Base-by-base conservation (phyloP, 108 stramenopile species). In the Halocafeteria seosinensis region DNA sequence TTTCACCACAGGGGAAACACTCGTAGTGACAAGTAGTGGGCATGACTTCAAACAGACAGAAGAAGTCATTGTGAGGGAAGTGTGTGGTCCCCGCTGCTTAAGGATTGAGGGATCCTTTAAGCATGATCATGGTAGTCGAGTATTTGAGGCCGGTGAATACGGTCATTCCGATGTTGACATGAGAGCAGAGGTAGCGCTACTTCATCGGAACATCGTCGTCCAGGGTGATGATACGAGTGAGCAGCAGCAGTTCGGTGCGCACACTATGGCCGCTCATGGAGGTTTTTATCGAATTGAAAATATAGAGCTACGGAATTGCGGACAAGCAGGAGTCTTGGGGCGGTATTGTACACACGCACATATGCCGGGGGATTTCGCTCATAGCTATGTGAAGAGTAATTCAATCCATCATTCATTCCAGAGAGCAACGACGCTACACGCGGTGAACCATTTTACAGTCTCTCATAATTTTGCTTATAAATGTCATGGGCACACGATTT, bases 261-360 rank as follows among this genome's bases (percentile, higher is more conserved):
- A 74, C 50, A 70, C 53, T 38, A 51, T 74, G 28, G 38, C 52
- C 31, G 33, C 24, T 25, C 37, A 55, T 34, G 4, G 69, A 13
- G 50, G 58, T 32, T 62, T 68, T 24, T 67, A 34, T 36, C 62
- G 69, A 13, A 21, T 74, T 9, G 2, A 2, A 1, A 57, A 74
- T 63, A 34, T 64, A 12, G 73, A 74, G 61, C 34, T 70, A 8
- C 34, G 61, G 31, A 17, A 38, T 25, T 38, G 21, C 17, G 73
- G 73, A 1, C 73, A 74, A 34, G 63, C 47, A 11, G 25, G 60
- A 13, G 64, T 32, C 3, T 60, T 81, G 25, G 74, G 76, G 3
- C 64, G 72, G 36, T 78, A 81, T 47, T 65, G 68, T 29, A 70
- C 71, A 25, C 80, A 78, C 63, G 66, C 67, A 35, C 80, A 76